Evolutionary conservation across 2,329 filamentous ascomycete genomes (phyloP).

Genomic region (Ceratocystiopsis brevicomis): DNA sequence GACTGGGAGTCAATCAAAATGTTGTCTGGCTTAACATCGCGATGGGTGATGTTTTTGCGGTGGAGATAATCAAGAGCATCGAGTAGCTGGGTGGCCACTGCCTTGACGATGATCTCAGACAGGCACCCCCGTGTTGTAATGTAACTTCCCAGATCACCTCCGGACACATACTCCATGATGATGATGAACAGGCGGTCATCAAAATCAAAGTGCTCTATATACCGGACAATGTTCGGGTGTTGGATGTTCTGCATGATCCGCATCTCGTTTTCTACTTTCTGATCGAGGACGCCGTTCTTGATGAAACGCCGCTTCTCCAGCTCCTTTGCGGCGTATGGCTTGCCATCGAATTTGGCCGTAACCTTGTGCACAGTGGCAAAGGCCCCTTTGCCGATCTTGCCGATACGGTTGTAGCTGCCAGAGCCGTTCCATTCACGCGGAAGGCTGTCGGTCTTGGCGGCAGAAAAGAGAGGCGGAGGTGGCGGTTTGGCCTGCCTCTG

Average conservation of each 20-base stretch:
- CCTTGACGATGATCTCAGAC: conserved; percentile 47
- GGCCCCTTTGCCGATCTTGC: conserved; percentile 73
- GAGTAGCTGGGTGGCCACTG: conserved; percentile 58
- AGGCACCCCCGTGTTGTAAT: conserved; percentile 44
- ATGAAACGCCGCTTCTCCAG: conserved; percentile 84
- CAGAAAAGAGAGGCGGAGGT: conserved; percentile 3
- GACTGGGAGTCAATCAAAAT: conserved; percentile 61
- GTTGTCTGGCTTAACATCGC: conserved; percentile 98
- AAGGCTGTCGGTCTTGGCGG: conserved; percentile 17
- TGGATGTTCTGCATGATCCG: conserved; percentile 75
- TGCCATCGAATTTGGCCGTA: conserved; percentile 66
- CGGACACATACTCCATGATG: conserved; percentile 81
- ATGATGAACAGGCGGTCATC: conserved; percentile 75
- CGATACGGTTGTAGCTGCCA: conserved; percentile 63
- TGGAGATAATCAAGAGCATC: conserved; percentile 77
- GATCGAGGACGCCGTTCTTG: conserved; percentile 76
- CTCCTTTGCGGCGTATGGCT: conserved; percentile 80
- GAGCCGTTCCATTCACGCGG: conserved; percentile 66
- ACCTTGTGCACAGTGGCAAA: conserved; percentile 90
- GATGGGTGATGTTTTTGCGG: conserved; percentile 74
- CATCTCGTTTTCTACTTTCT: conserved; percentile 94
- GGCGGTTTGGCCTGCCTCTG: too few relatives aligned
- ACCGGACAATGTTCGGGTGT: conserved; percentile 82
- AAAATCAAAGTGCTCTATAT: conserved; percentile 74
- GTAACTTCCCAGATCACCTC: conserved; percentile 65